A percentile compares a stretch with the other conserved stretches of the same genome.
These are phyloP conservation scores for Candida xiaguanensis DNA, from an alignment of 805 yeast species.

Conservation along the genomic window DNA sequence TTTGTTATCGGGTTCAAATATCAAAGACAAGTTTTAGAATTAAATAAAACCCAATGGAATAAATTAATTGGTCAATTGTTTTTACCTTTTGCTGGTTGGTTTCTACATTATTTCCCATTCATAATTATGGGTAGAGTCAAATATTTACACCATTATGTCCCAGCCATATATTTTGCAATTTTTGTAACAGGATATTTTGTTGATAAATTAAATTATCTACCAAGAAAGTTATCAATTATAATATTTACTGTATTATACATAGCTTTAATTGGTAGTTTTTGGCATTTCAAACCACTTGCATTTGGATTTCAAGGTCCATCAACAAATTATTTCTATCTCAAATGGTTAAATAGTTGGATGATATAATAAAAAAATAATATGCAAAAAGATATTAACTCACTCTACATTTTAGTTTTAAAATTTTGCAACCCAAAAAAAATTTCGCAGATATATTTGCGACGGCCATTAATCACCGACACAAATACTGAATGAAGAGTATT, in stretches of 20 bases:
- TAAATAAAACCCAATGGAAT: slow-evolving; percentile 22
- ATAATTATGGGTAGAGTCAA: slow-evolving; percentile 42
- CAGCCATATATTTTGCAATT: slow-evolving; percentile 59
- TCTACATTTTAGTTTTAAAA: not conserved
- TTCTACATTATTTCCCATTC: slow-evolving; percentile 38
- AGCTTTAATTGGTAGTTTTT: slow-evolving; percentile 54
- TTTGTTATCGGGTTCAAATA: slow-evolving; percentile 19
- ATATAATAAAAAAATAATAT: not conserved
- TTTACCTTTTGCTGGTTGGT: slow-evolving; percentile 38
- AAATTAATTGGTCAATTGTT: slow-evolving; percentile 26
- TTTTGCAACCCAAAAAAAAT: slow-evolving; percentile 1
- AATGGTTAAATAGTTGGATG: slow-evolving; percentile 25
- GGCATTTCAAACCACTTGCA: slow-evolving; percentile 61
- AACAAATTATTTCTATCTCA: slow-evolving; percentile 25
- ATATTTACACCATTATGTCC: slow-evolving; percentile 43
- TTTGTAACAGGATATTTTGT: slow-evolving; percentile 61
- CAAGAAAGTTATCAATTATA: slow-evolving; percentile 14
- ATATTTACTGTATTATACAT: slow-evolving; percentile 47
- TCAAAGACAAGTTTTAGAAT: slow-evolving; percentile 28
- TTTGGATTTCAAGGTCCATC: slow-evolving; percentile 66
- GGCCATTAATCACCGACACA: not conserved
- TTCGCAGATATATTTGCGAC: slow-evolving; percentile 1
- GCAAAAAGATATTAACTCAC: too few relatives aligned
- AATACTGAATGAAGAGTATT: too few relatives aligned
- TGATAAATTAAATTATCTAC: slow-evolving; percentile 28